Evolutionary conservation across 345 rosid genomes (phyloP).

Genomic region (Durio zibethinus): DNA sequence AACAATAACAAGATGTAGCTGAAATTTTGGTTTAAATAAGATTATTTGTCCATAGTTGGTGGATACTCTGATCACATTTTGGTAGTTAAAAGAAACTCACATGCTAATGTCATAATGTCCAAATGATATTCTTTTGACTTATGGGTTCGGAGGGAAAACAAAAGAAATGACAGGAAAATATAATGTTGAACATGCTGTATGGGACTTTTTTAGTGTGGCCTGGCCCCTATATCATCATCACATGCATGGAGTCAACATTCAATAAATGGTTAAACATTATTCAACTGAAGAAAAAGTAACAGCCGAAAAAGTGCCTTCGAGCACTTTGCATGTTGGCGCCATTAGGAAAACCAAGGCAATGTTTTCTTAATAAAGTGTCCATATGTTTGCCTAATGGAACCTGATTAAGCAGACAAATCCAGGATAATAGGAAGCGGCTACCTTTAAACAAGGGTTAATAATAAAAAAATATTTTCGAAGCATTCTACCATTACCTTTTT

Average conservation of each 20-base stretch:
- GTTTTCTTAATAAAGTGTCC: slow-evolving; percentile 11
- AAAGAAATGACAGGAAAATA: background rate
- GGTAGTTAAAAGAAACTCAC: background rate
- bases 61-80: background rate
- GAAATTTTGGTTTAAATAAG: too few species aligned
- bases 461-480: background rate
- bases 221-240: slow-evolving; percentile 28
- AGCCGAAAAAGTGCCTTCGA: slow-evolving; percentile 19
- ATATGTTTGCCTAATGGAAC: background rate
- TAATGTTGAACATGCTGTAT: background rate
- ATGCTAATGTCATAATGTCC: background rate
- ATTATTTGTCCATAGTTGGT: background rate
- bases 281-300: slow-evolving; percentile 1
- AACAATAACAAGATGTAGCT: background rate
- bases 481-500: background rate
- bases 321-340: slow-evolving; percentile 10
- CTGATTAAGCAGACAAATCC: slow-evolving; percentile 22
- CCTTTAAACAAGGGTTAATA: slow-evolving; percentile 9
- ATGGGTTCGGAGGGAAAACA: background rate
- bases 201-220: slow-evolving; percentile 9
- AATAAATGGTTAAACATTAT: slow-evolving; percentile 2
- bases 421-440: slow-evolving; percentile 22
- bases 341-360: slow-evolving; percentile 10
- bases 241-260: slow-evolving; percentile 20
- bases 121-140: background rate